Evolutionary conservation across 257 asterid genomes (phyloP).

Genomic region (Fraxinus americana): DNA sequence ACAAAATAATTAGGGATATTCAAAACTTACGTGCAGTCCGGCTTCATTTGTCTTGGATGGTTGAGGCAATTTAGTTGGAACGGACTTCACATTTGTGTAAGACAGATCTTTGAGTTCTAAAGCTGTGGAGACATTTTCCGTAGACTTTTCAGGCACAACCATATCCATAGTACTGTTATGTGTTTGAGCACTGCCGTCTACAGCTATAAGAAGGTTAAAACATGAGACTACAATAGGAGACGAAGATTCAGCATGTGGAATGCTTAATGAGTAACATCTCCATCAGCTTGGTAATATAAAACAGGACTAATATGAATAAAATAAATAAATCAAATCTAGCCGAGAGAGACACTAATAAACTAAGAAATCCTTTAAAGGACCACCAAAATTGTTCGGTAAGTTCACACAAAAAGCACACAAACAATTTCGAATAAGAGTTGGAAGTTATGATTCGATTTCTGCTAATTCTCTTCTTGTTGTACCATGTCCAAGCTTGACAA

Average conservation of each 20-base stretch:
- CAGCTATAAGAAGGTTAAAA: slow-evolving; percentile 26
- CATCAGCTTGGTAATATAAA: background rate
- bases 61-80: slow-evolving; percentile 42
- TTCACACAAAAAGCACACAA: background rate
- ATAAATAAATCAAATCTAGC: background rate
- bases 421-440: background rate
- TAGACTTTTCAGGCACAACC: slow-evolving; percentile 33
- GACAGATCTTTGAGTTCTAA: slow-evolving; percentile 60
- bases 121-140: slow-evolving; percentile 44
- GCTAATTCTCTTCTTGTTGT: too few relatives aligned
- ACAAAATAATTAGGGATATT: background rate
- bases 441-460: background rate
- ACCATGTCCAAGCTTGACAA: too few relatives aligned
- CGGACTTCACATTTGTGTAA: slow-evolving; percentile 40
- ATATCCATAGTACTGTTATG: slow-evolving; percentile 34
- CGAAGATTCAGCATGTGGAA: background rate
- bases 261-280: too few relatives aligned
- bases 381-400: too few relatives aligned
- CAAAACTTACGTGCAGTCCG: slow-evolving; percentile 66
- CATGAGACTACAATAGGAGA: background rate
- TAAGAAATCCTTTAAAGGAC: background rate
- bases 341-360: background rate
- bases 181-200: slow-evolving; percentile 44
- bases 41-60: slow-evolving; percentile 46
- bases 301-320: background rate